Percentiles rank a stretch among this genome's conserved stretches.
Conservation (phyloP, 257 asterid species). For the Solanum phureja region DNA sequence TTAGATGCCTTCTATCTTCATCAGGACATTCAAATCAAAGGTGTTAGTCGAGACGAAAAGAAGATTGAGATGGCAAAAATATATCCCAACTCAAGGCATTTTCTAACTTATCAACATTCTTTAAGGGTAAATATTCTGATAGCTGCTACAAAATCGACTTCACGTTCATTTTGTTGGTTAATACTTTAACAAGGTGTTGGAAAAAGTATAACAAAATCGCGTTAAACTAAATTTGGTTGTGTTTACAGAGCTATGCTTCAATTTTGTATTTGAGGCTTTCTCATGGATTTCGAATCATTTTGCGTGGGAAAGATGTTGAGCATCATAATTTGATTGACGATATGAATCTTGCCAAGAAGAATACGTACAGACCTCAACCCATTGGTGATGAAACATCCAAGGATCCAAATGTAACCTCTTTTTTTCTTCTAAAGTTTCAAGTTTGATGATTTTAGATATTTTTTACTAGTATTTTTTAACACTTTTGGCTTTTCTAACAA, state of each 20-base stretch:
- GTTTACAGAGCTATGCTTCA: constrained; percentile 60
- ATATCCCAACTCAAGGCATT: constrained; percentile 46
- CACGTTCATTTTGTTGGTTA: not conserved
- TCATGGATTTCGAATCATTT: constrained; percentile 38
- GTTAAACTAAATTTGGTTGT: not conserved
- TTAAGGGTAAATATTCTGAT: constrained; percentile 36
- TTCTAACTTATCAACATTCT: constrained; percentile 69
- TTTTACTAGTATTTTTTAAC: not conserved
- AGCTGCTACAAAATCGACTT: not conserved
- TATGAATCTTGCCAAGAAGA: constrained; percentile 18
- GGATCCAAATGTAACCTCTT: constrained; percentile 28
- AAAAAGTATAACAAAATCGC: not conserved
- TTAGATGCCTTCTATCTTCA: not conserved
- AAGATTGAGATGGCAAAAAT: constrained; percentile 51
- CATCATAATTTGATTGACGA: constrained; percentile 46
- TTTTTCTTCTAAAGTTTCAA: not conserved
- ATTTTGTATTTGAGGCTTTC: constrained; percentile 57
- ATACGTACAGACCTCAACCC: constrained; percentile 38
- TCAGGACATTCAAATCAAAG: constrained; percentile 77
- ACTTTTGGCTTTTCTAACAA: not conserved
- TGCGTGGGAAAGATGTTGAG: constrained; percentile 48
- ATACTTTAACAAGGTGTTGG: not conserved
- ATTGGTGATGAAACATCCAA: constrained; percentile 21
- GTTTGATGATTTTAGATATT: not conserved
- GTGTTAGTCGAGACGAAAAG: constrained; percentile 53